Evolutionary conservation across 768 basidiomycete genomes (phyloP).

Genomic region (Kwoniella dejecticola): DNA sequence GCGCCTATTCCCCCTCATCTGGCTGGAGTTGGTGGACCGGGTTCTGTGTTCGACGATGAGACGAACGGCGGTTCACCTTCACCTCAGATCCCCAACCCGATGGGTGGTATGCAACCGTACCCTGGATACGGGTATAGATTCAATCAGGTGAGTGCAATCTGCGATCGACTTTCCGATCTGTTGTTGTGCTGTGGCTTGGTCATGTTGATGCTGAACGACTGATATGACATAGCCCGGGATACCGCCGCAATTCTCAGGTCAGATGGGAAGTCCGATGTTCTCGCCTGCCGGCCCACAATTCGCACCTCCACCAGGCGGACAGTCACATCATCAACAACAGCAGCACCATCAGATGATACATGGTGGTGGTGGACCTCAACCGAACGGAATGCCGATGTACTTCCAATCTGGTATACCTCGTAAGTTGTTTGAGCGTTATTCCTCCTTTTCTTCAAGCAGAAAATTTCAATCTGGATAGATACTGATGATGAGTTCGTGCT

Average conservation of each 20-base stretch:
- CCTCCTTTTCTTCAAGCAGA: not conserved
- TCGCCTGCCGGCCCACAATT: slow-evolving; percentile 35
- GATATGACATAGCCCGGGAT: slow-evolving; percentile 21
- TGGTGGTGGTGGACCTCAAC: slow-evolving; percentile 28
- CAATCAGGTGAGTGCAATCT: slow-evolving; percentile 35
- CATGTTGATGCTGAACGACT: too few species aligned
- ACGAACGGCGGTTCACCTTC: slow-evolving; percentile 6
- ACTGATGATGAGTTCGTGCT: too few species aligned
- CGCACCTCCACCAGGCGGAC: slow-evolving; percentile 21
- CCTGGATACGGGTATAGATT: slow-evolving; percentile 34
- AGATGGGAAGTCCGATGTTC: slow-evolving; percentile 42
- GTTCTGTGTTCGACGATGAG: slow-evolving; percentile 6
- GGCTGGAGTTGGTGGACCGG: slow-evolving; percentile 7
- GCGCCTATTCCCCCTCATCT: slow-evolving; percentile 41
- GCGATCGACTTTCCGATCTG: too few species aligned
- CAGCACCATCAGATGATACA: slow-evolving; percentile 35
- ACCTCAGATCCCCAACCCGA: slow-evolving; percentile 27
- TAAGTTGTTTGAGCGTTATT: slow-evolving; percentile 19
- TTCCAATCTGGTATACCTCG: slow-evolving; percentile 46
- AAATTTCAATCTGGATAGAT: too few species aligned
- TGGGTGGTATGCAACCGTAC: slow-evolving; percentile 31
- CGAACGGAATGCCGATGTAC: slow-evolving; percentile 47
- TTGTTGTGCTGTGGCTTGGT: too few species aligned
- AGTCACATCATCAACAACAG: slow-evolving; percentile 23
- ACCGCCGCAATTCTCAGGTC: slow-evolving; percentile 29